A percentile compares a stretch with the other conserved stretches of the same genome.
Conservation (phyloP, 2,329 filamentous ascomycete species). For the Penicillium janthinellum region DNA sequence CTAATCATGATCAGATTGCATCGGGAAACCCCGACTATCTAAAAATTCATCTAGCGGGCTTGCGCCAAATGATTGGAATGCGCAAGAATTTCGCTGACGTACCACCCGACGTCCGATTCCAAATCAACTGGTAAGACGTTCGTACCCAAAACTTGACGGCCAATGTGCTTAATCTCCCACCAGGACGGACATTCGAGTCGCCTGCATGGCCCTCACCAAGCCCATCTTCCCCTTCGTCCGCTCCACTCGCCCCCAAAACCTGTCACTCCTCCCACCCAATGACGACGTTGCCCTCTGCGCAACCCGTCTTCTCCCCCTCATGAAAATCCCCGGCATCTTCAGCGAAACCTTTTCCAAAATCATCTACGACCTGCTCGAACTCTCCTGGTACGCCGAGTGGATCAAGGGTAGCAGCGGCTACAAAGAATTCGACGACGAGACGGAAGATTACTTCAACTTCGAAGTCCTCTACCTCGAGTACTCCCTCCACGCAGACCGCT, state of each 20-base stretch:
- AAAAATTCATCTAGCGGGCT: constrained; percentile 43
- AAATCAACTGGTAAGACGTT: constrained; percentile 41
- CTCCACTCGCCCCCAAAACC: constrained; percentile 33
- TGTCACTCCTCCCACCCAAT: constrained; percentile 34
- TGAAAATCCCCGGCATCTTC: constrained; percentile 40
- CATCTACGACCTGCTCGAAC: constrained; percentile 39
- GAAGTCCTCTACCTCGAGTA: constrained; percentile 45
- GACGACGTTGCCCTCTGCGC: constrained; percentile 35
- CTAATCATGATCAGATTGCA: constrained; percentile 33
- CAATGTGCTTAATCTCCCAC: constrained; percentile 6
- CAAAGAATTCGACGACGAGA: constrained; percentile 37
- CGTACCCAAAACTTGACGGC: background rate
- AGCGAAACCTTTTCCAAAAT: constrained; percentile 32
- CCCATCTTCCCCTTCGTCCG: constrained; percentile 44
- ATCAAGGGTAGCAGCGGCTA: constrained; percentile 34
- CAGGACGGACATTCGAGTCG: constrained; percentile 45
- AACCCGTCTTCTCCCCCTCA: constrained; percentile 36
- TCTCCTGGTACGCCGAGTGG: constrained; percentile 42
- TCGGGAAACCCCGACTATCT: constrained; percentile 44
- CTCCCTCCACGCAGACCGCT: constrained; percentile 41
- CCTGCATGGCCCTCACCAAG: constrained; percentile 42
- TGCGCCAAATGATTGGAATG: constrained; percentile 43
- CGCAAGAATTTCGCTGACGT: constrained; percentile 43
- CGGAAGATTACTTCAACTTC: constrained; percentile 44
- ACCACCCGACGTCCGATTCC: constrained; percentile 40